phyloP scores from a whole-genome alignment of 306 rosid species.

The Oemleria cerasiformis region DNA sequence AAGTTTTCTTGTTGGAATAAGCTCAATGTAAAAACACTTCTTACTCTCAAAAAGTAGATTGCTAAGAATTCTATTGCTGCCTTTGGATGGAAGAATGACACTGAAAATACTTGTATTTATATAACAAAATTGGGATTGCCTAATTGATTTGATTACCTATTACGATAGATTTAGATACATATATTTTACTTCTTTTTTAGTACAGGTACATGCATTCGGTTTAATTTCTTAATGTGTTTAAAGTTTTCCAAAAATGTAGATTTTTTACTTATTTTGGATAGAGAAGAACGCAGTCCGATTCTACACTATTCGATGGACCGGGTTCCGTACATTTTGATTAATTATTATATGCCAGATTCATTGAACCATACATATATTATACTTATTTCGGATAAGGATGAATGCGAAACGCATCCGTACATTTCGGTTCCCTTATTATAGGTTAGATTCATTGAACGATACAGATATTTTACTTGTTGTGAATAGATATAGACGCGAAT shows the following conservation, averaged over 20 bases:
- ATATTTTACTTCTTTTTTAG: not conserved
- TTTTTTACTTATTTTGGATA: not conserved
- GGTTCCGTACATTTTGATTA: too few relatives aligned
- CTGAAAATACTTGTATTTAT: not conserved
- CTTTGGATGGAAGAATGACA: not conserved
- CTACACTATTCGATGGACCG: too few relatives aligned
- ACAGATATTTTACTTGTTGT: not conserved
- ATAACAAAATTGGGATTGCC: not conserved
- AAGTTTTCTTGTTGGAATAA: not conserved
- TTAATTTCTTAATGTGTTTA: not conserved
- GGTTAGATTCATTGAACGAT: not conserved
- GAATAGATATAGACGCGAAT: not conserved
- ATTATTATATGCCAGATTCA: too few relatives aligned
- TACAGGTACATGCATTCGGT: not conserved
- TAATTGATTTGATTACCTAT: not conserved
- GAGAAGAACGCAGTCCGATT: not conserved
- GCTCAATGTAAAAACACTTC: not conserved
- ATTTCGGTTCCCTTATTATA: too few relatives aligned
- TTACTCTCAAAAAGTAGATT: not conserved
- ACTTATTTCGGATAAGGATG: too few relatives aligned
- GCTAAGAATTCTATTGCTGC: not conserved
- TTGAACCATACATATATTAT: too few relatives aligned
- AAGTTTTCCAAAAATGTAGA: too few relatives aligned
- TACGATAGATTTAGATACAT: not conserved
- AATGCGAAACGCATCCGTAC: too few relatives aligned